Percentiles rank a stretch among this genome's conserved stretches.
Conservation (phyloP, 257 asterid species). For the Nicotiana sylvestris region DNA sequence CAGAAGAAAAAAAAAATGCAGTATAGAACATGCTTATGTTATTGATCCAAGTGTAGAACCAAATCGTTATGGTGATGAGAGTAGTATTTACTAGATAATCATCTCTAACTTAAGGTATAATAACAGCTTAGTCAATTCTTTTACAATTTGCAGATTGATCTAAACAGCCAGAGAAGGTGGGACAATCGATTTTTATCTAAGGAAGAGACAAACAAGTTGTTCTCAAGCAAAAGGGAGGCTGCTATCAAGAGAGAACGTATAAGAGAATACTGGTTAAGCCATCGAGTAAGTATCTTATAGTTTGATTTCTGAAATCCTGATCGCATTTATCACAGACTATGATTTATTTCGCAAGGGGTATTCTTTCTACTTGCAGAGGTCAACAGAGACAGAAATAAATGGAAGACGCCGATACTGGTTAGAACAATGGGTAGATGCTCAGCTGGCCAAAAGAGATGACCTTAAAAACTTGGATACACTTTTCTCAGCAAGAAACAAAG, state of each 20-base stretch:
- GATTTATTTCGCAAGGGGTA: neutral
- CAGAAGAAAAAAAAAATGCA: neutral
- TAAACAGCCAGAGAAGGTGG: conserved; percentile 78
- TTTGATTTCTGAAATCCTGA: neutral
- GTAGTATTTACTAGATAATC: neutral
- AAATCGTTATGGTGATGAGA: neutral
- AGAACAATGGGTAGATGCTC: conserved; percentile 88
- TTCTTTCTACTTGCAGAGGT: conserved; percentile 49
- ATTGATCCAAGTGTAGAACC: neutral
- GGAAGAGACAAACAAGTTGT: conserved; percentile 49
- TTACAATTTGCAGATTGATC: conserved; percentile 49
- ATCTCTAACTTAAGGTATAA: neutral
- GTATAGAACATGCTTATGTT: neutral
- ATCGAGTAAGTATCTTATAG: conserved; percentile 54
- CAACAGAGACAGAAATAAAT: conserved; percentile 66
- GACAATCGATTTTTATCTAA: conserved; percentile 62
- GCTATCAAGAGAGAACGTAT: conserved; percentile 66
- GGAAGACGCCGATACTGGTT: conserved; percentile 73
- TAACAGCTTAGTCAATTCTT: neutral
- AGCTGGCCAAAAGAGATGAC: conserved; percentile 59
- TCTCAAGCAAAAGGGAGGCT: conserved; percentile 64
- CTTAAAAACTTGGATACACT: conserved; percentile 27
- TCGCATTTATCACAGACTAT: neutral
- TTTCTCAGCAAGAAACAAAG: conserved; percentile 37
- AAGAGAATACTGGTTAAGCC: conserved; percentile 71